Evolutionary conservation across 139 green algal species (phyloP).

Genomic region (Coelastrella sp.): DNA sequence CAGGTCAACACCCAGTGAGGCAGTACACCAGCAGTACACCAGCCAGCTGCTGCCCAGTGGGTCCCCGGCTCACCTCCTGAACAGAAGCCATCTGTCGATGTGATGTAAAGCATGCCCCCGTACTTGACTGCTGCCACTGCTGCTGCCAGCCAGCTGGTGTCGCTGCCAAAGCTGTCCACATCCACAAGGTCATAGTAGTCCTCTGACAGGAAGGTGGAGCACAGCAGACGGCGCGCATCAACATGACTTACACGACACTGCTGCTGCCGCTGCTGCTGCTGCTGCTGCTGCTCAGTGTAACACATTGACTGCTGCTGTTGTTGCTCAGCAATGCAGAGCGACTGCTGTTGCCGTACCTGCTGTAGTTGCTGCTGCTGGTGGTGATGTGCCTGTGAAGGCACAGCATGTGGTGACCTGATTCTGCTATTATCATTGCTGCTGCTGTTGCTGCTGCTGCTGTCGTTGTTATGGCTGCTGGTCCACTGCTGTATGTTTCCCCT

Average conservation of each 20-base stretch:
- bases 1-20: neutral
- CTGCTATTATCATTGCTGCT: slow-evolving; percentile 11
- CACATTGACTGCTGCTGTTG: neutral
- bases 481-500: slow-evolving; percentile 27
- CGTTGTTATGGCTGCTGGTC: neutral
- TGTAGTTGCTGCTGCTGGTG: slow-evolving; percentile 29
- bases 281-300: neutral
- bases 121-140: slow-evolving; percentile 58
- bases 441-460: slow-evolving; percentile 19
- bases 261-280: slow-evolving; percentile 2
- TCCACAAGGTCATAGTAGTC: slow-evolving; percentile 78
- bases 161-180: slow-evolving; percentile 74
- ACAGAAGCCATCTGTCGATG: slow-evolving; percentile 74
- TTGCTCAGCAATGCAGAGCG: neutral
- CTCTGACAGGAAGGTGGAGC: slow-evolving; percentile 60
- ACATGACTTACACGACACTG: slow-evolving; percentile 47
- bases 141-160: slow-evolving; percentile 50
- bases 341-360: neutral
- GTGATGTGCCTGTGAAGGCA: neutral
- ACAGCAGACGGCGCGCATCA: slow-evolving; percentile 62
- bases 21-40: neutral
- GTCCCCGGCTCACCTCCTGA: slow-evolving; percentile 23
- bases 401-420: neutral
- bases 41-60: neutral
- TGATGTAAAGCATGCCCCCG: slow-evolving; percentile 80